Evolutionary conservation across 2,329 filamentous ascomycete genomes (phyloP).

Genomic region (Metarhizium sp.): DNA sequence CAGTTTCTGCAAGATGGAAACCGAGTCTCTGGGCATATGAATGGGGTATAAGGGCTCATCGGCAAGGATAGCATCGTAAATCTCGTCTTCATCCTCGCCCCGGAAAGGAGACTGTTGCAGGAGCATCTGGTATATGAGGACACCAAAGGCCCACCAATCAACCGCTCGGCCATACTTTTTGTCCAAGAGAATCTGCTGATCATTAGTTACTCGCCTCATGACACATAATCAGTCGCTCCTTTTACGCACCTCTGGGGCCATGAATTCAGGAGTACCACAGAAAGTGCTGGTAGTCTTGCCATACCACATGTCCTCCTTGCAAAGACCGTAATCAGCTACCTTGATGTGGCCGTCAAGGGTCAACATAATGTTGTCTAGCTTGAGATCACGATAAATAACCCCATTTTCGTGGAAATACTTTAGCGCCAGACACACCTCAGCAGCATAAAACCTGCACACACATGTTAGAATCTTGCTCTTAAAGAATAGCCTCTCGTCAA

Average conservation of each 20-base stretch:
- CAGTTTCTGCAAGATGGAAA: constrained; percentile 95
- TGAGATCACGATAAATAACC: constrained; percentile 96
- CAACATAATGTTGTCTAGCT: constrained; percentile 85
- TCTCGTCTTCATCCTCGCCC: constrained; percentile 97
- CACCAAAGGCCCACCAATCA: constrained; percentile 99
- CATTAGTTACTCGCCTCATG: constrained; percentile 9
- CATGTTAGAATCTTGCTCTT: background rate
- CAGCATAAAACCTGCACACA: constrained; percentile 75
- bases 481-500: constrained; percentile 12
- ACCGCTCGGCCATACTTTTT: constrained; percentile 98
- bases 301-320: constrained; percentile 99
- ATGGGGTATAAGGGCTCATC: constrained; percentile 98
- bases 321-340: constrained; percentile 96
- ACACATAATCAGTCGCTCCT: background rate
- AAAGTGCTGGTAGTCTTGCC: constrained; percentile 95
- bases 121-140: constrained; percentile 99
- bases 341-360: constrained; percentile 97
- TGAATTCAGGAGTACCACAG: constrained; percentile 98
- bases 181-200: constrained; percentile 73
- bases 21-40: constrained; percentile 95
- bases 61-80: constrained; percentile 95
- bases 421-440: constrained; percentile 90
- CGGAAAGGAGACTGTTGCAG: constrained; percentile 98
- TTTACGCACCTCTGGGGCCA: constrained; percentile 79
- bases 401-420: constrained; percentile 99